phyloP scores from a whole-genome alignment of 768 basidiomycete species.

The Trametes gibbosa region DNA sequence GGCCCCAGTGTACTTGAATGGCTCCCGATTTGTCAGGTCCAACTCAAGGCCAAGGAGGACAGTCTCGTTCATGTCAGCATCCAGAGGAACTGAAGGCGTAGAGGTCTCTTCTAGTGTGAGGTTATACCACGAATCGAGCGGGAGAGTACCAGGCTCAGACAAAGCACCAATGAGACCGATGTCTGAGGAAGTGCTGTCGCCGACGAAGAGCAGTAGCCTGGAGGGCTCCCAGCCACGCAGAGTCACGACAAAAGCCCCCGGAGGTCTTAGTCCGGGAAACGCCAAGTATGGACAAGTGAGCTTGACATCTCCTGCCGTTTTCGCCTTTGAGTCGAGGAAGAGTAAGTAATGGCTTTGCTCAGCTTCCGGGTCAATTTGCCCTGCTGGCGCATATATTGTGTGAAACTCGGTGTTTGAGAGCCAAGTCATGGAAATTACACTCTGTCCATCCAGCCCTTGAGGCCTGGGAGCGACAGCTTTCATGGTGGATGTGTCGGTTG shows the following conservation, averaged over 20 bases:
- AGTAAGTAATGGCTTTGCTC: slow-evolving; percentile 43
- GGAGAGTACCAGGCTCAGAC: slow-evolving; percentile 12
- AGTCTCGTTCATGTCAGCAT: slow-evolving; percentile 69
- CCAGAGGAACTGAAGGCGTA: slow-evolving; percentile 61
- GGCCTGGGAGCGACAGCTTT: slow-evolving; percentile 60
- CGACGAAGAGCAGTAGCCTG: slow-evolving; percentile 41
- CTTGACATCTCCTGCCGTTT: slow-evolving; percentile 36
- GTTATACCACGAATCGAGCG: slow-evolving; percentile 42
- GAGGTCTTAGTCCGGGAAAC: slow-evolving; percentile 44
- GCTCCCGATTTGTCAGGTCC: slow-evolving; percentile 56
- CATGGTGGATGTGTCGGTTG: slow-evolving; percentile 48
- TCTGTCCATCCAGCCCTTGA: slow-evolving; percentile 44
- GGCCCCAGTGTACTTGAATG: slow-evolving; percentile 36
- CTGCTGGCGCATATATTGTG: slow-evolving; percentile 54
- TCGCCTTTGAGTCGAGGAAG: slow-evolving; percentile 41
- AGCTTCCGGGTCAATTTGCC: slow-evolving; percentile 36
- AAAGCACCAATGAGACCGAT: slow-evolving; percentile 44
- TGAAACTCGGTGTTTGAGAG: slow-evolving; percentile 68
- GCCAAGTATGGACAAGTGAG: slow-evolving; percentile 42
- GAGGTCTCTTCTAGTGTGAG: slow-evolving; percentile 49
- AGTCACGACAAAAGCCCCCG: slow-evolving; percentile 40
- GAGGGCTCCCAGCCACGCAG: slow-evolving; percentile 46
- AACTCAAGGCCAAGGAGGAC: slow-evolving; percentile 59
- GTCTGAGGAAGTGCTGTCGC: slow-evolving; percentile 51
- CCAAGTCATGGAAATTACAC: slow-evolving; percentile 61